A percentile compares a stretch with the other conserved stretches of the same genome.
Conservation (phyloP, 2,329 filamentous ascomycete genomes). For the Sporothrix schenckii region DNA sequence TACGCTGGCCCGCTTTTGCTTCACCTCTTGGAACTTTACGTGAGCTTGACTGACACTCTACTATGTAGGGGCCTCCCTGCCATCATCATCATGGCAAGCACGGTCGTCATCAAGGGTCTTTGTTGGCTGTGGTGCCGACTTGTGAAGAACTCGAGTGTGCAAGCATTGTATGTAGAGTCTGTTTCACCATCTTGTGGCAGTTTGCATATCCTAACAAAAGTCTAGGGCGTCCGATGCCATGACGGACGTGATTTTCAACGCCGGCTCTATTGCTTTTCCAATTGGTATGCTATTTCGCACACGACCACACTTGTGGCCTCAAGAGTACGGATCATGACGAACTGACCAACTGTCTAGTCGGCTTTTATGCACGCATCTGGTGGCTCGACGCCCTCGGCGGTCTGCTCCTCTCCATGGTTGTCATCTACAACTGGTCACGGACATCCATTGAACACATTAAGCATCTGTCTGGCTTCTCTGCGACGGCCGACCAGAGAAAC, state of each 20-base stretch:
- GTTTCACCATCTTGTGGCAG: too few species aligned
- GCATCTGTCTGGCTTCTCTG: conserved; percentile 77
- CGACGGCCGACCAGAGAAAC: conserved; percentile 79
- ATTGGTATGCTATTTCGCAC: conserved; percentile 53
- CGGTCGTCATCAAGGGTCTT: conserved; percentile 77
- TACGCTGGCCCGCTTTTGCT: conserved; percentile 7
- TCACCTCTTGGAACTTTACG: background rate
- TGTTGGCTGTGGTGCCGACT: conserved; percentile 89
- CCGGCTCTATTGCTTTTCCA: conserved; percentile 84
- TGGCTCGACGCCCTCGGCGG: conserved; percentile 83
- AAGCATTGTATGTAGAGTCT: conserved; percentile 61
- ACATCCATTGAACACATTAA: conserved; percentile 77
- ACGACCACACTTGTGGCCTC: background rate
- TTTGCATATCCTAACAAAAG: conserved; percentile 7
- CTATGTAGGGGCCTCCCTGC: conserved; percentile 61
- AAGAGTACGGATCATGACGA: background rate
- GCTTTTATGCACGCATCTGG: conserved; percentile 76
- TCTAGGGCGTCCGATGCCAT: conserved; percentile 41
- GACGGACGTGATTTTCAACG: conserved; percentile 80
- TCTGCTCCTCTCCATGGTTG: conserved; percentile 73
- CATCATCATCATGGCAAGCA: conserved; percentile 77
- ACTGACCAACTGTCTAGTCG: conserved; percentile 50
- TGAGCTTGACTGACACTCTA: background rate
- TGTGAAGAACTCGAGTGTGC: conserved; percentile 83
- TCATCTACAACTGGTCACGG: conserved; percentile 77